Conservation (phyloP, 352 stramenopile genomes). For the Phytophthora crassamura region DNA sequence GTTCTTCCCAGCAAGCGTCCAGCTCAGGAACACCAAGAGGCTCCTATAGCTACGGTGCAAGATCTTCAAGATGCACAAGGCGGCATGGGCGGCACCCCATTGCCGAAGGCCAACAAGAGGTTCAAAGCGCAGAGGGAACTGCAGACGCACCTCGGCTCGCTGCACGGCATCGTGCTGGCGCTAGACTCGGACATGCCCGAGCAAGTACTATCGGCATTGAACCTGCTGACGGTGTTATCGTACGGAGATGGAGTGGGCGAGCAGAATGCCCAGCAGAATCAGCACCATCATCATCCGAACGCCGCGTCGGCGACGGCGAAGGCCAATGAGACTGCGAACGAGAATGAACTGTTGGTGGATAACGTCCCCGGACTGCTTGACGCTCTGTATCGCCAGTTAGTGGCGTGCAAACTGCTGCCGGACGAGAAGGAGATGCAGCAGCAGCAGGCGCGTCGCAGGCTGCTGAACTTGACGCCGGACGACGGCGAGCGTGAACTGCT, state of each 20-base stretch:
- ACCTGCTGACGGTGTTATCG: constrained; percentile 77
- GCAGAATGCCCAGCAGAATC: neutral
- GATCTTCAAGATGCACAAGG: constrained; percentile 77
- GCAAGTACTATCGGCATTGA: constrained; percentile 66
- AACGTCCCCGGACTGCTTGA: constrained; percentile 77
- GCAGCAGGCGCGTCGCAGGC: constrained; percentile 25
- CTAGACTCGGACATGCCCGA: constrained; percentile 68
- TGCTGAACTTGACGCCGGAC: constrained; percentile 56
- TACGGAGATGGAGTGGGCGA: constrained; percentile 41
- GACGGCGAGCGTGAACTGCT: constrained; percentile 62
- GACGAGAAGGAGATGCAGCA: constrained; percentile 32
- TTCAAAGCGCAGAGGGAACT: constrained; percentile 68
- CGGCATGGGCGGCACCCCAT: constrained; percentile 58
- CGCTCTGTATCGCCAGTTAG: constrained; percentile 75
- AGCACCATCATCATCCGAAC: constrained; percentile 40
- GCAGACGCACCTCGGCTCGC: constrained; percentile 53
- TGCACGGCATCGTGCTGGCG: constrained; percentile 76
- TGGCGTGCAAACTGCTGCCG: constrained; percentile 56
- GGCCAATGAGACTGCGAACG: constrained; percentile 39
- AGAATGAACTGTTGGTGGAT: constrained; percentile 71
- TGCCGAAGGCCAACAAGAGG: constrained; percentile 67
- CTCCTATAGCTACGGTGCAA: constrained; percentile 60
- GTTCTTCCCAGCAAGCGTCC: constrained; percentile 41
- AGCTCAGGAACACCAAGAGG: constrained; percentile 26
- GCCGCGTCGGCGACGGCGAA: constrained; percentile 12